Evolutionary conservation across 2,329 filamentous ascomycete species (phyloP), one percentile per base, ranked within the genome.

Genomic region (Emergomyces orientalis): DNA sequence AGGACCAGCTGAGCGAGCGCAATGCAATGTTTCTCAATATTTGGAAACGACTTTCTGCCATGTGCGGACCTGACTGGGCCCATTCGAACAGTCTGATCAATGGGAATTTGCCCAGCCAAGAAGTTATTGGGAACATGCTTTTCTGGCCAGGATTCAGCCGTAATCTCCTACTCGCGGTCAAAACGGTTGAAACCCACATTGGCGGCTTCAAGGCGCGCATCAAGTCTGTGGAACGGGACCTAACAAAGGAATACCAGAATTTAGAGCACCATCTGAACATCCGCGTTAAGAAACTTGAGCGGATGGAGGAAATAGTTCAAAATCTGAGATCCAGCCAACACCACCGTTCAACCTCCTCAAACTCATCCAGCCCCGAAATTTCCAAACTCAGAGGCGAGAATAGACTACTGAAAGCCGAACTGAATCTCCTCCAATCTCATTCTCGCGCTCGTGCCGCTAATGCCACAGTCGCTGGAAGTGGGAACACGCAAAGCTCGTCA

Each of bases 61-160:
- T 97, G 52, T 97, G 94, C 70, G 94, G 94, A 13, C 84, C 86
- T 0, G 94, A 97, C 71, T 99, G 94, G 93, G 86, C 89, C 4
- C 89, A 96, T 73, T 86, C 88, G 70, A 92, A 97, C 74, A 88
- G 88, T 63, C 84, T 96, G 30, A 89, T 97, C 71, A 93, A 94
- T 70, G 90, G 91, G 25, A 89, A 93, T 64, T 78, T 96, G 7
- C 91, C 92, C 0, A 91, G 88, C 14, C 82, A 95, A 41, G 93
- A 97, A 70, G 87, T 91, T 17, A 89, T 99, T 65, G 86, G 87
- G 0, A 92, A 87, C 59, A 91, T 94, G 76, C 82, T 97, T 4
- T 80, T 80, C 69, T 80, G 77, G 77, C 88, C 89, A 0, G 90
- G 89, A 1, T 97, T 97, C 77, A 90, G 88, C 71, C 90, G 92